Evolutionary conservation across 2,329 filamentous ascomycete genomes (phyloP).

Genomic region (Aurifilum marmelostoma): DNA sequence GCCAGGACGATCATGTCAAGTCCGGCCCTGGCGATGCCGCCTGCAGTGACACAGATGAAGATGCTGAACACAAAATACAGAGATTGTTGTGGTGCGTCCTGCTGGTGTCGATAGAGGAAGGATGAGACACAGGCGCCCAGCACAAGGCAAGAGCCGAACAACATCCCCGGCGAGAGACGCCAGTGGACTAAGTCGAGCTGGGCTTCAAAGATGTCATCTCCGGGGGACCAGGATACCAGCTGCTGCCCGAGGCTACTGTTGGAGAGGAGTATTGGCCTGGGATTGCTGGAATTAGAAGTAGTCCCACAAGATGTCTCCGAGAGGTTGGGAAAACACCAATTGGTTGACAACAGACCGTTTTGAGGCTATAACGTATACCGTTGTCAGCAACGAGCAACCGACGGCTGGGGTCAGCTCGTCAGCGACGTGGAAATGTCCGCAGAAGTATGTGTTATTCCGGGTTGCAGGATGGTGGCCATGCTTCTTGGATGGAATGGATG

Average conservation of each 20-base stretch:
- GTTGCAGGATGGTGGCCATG: background rate
- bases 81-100: conserved; percentile 37
- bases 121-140: conserved; percentile 43
- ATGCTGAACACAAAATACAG: conserved; percentile 37
- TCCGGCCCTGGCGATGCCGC: conserved; percentile 34
- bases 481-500: background rate
- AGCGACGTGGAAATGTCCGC: background rate
- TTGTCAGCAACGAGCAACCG: conserved; percentile 14
- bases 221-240: background rate
- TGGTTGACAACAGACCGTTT: conserved; percentile 5
- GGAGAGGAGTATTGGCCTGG: background rate
- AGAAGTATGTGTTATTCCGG: background rate
- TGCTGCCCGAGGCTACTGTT: background rate
- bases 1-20: conserved; percentile 40
- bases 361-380: conserved; percentile 13
- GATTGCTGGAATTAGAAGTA: background rate
- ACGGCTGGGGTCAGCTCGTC: conserved; percentile 17
- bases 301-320: background rate
- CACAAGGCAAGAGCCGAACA: conserved; percentile 40
- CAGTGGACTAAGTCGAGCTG: conserved; percentile 31
- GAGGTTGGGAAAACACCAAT: background rate
- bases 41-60: conserved; percentile 33
- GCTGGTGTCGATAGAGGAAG: conserved; percentile 40
- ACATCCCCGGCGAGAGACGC: conserved; percentile 38
- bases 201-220: background rate